phyloP scores from a whole-genome alignment of 2,329 filamentous ascomycete genomes.

The Monosporascus sp. region DNA sequence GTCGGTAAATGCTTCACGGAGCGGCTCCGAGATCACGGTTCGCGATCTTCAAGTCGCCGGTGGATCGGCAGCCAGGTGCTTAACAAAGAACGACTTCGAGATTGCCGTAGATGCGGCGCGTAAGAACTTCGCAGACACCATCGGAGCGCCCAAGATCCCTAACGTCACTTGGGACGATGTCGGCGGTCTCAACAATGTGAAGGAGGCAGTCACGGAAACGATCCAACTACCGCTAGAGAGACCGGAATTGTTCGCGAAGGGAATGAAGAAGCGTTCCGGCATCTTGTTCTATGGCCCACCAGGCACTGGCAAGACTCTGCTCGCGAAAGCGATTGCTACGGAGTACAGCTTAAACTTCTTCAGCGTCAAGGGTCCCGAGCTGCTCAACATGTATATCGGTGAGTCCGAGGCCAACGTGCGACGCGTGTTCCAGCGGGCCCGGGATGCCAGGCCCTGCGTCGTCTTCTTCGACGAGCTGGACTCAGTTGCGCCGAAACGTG shows the following conservation, averaged over 20 bases:
- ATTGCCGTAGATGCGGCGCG: constrained; percentile 90
- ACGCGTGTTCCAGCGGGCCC: constrained; percentile 79
- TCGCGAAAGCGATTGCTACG: constrained; percentile 89
- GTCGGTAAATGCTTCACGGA: constrained; percentile 42
- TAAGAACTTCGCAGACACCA: constrained; percentile 97
- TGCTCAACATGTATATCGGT: constrained; percentile 95
- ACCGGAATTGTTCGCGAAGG: constrained; percentile 91
- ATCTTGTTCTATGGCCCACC: constrained; percentile 91
- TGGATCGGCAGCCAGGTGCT: constrained; percentile 69
- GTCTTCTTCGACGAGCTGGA: constrained; percentile 94
- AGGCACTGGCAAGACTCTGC: constrained; percentile 86
- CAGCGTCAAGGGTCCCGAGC: constrained; percentile 84
- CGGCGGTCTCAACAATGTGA: constrained; percentile 86
- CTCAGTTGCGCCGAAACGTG: constrained; percentile 90
- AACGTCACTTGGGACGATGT: constrained; percentile 97
- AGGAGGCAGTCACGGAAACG: constrained; percentile 94
- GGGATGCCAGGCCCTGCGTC: constrained; percentile 81
- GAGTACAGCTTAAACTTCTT: constrained; percentile 95
- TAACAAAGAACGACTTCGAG: constrained; percentile 83
- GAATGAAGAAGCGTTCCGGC: constrained; percentile 95
- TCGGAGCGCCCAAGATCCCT: constrained; percentile 95
- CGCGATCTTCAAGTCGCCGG: constrained; percentile 87
- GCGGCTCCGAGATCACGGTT: constrained; percentile 50
- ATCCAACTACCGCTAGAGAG: constrained; percentile 89
- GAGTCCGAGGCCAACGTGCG: constrained; percentile 91